A percentile compares a stretch with the other conserved stretches of the same genome.
These are phyloP conservation scores for Ensete glaucum DNA, from an alignment of 176 grass and related monocot species.

Conservation along the genomic window DNA sequence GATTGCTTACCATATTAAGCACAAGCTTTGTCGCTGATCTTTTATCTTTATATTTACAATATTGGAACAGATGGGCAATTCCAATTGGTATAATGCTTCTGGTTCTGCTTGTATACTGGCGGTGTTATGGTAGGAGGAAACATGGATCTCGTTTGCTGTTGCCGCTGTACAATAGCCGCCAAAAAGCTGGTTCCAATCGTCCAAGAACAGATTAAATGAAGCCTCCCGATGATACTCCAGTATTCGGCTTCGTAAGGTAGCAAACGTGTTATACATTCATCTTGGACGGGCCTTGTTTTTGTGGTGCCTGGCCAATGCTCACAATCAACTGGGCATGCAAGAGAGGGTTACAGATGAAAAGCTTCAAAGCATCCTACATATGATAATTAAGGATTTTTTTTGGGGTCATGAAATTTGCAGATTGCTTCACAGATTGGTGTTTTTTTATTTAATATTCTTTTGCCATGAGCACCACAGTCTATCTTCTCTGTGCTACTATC, in stretches of 20 bases:
- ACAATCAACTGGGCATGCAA: conserved; percentile 25
- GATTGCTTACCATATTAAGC: neutral
- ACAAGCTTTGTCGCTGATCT: conserved; percentile 1
- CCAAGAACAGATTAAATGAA: conserved; percentile 60
- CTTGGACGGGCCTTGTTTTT: conserved; percentile 48
- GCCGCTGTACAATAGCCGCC: conserved; percentile 56
- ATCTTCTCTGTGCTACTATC: neutral
- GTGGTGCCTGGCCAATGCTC: conserved; percentile 21
- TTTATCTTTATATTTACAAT: neutral
- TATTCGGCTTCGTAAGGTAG: neutral
- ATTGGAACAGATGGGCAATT: conserved; percentile 65
- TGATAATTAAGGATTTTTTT: neutral
- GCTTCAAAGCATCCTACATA: neutral
- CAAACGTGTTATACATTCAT: conserved; percentile 4
- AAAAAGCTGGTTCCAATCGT: conserved; percentile 28
- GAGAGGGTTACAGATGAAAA: neutral
- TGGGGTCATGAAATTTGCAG: neutral
- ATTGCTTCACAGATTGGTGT: neutral
- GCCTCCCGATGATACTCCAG: neutral
- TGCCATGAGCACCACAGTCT: neutral
- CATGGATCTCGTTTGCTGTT: conserved; percentile 35
- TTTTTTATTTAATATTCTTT: neutral
- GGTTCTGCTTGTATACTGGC: conserved; percentile 51
- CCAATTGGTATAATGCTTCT: conserved; percentile 41
- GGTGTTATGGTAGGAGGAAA: conserved; percentile 60